Evolutionary conservation across 2,329 filamentous ascomycete genomes (phyloP), one percentile per base, ranked within the genome.

Genomic region (Fusarium tricinctum): DNA sequence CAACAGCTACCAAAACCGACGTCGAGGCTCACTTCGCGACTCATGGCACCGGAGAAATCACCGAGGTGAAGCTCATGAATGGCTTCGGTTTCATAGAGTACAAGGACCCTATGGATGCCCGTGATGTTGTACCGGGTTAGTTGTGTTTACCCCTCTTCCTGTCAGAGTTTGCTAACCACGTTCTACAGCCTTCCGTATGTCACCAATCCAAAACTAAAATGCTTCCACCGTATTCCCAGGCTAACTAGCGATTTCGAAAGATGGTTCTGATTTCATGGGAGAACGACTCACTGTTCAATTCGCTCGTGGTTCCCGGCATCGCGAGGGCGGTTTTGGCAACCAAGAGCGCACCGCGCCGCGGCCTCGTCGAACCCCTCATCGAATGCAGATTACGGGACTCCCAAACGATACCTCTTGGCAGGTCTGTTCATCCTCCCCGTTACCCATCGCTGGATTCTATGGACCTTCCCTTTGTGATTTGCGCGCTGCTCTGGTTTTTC

Each of bases 11-110:
- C 82, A 98, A 98, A 86, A 90, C 92, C 82, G 95, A 99, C 80
- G 92, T 99, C 80, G 94, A 98, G 84, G 89, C 90, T 76, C 95
- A 98, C 82, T 99, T 99, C 84, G 91, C 91, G 80, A 93, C 90
- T 77, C 94, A 97, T 89, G 96, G 95, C 79, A 95, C 94, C 74
- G 96, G 96, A 81, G 94, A 97, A 81, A 98, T 99, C 79, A 96
- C 92, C 73, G 96, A 99, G 85, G 95, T 99, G 84, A 99, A 99
- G 86, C 89, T 99, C 70, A 99, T 99, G 96, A 98, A 97, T 80
- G 96, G 96, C 77, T 99, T 99, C 79, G 96, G 96, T 80, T 99
- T 99, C 85, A 97, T 99, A 79, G 96, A 99, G 82, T 99, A 98
- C 83, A 97, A 97, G 82, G 96, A 98, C 84, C 90, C 94, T 61